A percentile compares a stretch with the other conserved stretches of the same genome.
Evolutionary conservation across 2,329 filamentous ascomycete species (phyloP).

Genomic region (Colletotrichum sp.): DNA sequence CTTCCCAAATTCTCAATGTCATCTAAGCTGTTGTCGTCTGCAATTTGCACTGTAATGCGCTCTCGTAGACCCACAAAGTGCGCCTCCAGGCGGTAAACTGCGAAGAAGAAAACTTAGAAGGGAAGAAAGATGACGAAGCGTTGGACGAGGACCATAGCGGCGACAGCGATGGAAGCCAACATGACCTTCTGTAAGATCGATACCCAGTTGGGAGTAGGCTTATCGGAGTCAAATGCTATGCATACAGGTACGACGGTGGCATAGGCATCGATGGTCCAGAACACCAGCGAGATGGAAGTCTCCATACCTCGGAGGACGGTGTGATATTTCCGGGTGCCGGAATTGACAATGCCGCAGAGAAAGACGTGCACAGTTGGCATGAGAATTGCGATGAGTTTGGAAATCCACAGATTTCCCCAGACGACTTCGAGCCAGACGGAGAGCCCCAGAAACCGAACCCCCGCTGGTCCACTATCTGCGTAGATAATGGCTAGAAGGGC

Average conservation of each 20-base stretch:
- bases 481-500: neutral
- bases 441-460: neutral
- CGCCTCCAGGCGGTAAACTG: no score
- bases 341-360: constrained; percentile 7
- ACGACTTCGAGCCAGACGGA: constrained; percentile 11
- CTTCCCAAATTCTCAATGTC: constrained; percentile 59
- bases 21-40: constrained; percentile 70
- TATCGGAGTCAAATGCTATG: neutral
- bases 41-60: constrained; percentile 66
- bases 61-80: constrained; percentile 58
- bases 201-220: neutral
- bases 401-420: neutral
- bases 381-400: constrained; percentile 1
- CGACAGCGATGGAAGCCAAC: neutral
- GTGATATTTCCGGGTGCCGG: constrained; percentile 3
- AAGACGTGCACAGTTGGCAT: constrained; percentile 3
- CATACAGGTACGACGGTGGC: neutral
- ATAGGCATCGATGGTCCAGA: constrained; percentile 7
- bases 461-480: neutral
- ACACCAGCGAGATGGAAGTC: neutral
- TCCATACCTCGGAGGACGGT: neutral
- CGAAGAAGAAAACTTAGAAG: no score
- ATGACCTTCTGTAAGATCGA: neutral
- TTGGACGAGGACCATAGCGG: constrained; percentile 1
- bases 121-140: neutral